Evolutionary conservation across 2,329 filamentous ascomycete genomes (phyloP).

Genomic region (Camillea tinctor): DNA sequence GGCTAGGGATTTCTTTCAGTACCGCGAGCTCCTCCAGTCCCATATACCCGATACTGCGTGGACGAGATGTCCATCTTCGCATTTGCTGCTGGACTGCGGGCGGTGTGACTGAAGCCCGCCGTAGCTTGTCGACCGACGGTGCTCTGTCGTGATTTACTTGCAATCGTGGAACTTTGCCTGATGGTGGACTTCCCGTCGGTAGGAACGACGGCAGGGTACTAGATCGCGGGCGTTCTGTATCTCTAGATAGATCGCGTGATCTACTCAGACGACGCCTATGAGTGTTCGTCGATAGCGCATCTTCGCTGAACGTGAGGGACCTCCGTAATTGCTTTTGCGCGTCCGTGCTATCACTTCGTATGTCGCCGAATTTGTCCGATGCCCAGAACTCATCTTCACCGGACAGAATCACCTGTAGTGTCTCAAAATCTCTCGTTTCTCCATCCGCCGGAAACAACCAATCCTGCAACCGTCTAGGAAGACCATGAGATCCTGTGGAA

Average conservation of each 20-base stretch:
- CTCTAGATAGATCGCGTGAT: conserved; percentile 6
- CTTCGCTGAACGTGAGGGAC: conserved; percentile 21
- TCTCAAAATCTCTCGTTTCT: conserved; percentile 29
- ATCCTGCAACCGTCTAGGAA: conserved; percentile 25
- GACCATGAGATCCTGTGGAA: conserved; percentile 25
- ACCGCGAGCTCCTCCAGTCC: conserved; percentile 17
- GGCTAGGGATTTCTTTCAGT: conserved; percentile 25
- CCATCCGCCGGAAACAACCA: conserved; percentile 32
- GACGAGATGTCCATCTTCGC: conserved; percentile 19
- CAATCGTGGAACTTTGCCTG: conserved; percentile 6
- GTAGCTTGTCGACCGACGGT: conserved; percentile 18
- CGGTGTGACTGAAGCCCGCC: conserved; percentile 15
- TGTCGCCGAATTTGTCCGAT: conserved; percentile 28
- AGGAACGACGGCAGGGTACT: conserved; percentile 23
- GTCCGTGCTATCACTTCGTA: conserved; percentile 22
- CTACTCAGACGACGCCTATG: conserved; percentile 12
- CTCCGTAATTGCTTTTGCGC: conserved; percentile 22
- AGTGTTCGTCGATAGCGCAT: conserved; percentile 4
- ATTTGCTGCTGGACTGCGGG: conserved; percentile 16
- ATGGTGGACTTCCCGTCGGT: conserved; percentile 9
- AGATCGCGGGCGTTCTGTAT: conserved; percentile 22
- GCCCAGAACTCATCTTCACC: conserved; percentile 30
- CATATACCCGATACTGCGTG: conserved; percentile 20
- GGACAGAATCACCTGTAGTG: conserved; percentile 31
- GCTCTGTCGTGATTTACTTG: conserved; percentile 14